Evolutionary conservation across 2,329 filamentous ascomycete species (phyloP).

Genomic region (Sporothrix sp.): DNA sequence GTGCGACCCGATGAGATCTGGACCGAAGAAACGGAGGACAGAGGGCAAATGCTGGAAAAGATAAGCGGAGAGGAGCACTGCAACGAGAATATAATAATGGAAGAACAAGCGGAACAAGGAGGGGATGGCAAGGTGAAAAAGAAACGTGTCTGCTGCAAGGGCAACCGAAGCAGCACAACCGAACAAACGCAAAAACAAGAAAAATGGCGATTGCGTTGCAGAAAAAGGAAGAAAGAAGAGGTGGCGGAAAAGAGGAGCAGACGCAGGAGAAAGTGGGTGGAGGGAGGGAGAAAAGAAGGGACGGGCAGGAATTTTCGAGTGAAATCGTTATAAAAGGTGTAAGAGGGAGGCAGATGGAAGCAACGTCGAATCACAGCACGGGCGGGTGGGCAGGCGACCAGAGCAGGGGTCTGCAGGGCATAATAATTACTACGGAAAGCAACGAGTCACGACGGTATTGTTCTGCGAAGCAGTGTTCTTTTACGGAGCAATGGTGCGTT

Average conservation of each 20-base stretch:
- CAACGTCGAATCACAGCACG: neutral
- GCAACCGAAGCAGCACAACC: slow-evolving; percentile 12
- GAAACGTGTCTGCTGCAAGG: slow-evolving; percentile 18
- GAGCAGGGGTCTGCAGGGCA: too few species aligned
- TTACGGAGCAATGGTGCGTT: too few species aligned
- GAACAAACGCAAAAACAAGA: slow-evolving; percentile 13
- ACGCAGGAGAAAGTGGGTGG: slow-evolving; percentile 9
- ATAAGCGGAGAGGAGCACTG: neutral
- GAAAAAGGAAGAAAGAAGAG: slow-evolving; percentile 7
- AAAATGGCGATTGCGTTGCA: slow-evolving; percentile 16
- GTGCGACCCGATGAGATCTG: neutral
- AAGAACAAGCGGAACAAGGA: slow-evolving; percentile 12
- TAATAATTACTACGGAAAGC: too few species aligned
- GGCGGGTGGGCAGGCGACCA: neutral
- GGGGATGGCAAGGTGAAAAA: slow-evolving; percentile 18
- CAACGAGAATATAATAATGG: slow-evolving; percentile 2
- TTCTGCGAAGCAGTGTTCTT: too few species aligned
- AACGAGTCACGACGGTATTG: too few species aligned
- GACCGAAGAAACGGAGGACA: neutral
- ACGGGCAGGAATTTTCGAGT: neutral
- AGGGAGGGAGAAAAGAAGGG: slow-evolving; percentile 3
- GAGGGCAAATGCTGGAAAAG: neutral
- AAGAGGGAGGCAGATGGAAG: neutral
- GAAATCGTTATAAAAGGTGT: slow-evolving; percentile 5
- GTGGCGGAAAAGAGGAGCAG: slow-evolving; percentile 5